Evolutionary conservation across 768 basidiomycete genomes (phyloP), one percentile per base, ranked within the genome.

Genomic region (Pleurotus pulmonarius): DNA sequence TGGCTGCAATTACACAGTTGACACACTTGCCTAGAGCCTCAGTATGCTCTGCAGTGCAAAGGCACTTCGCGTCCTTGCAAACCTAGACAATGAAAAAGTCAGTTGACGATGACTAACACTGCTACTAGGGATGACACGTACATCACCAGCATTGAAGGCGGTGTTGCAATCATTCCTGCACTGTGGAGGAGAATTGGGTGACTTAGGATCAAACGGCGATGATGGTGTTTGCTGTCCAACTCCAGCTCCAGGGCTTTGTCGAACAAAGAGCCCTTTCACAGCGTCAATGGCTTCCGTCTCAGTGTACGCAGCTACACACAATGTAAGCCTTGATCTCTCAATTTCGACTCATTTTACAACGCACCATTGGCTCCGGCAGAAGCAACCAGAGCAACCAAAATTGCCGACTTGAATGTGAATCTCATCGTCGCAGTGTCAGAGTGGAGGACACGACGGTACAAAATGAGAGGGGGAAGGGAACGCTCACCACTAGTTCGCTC

Each of bases 11-110:
- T 1, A 53, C 51, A 24, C 51, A 53, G 24, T 53, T 53, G 15
- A 53, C 37, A 25, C 51, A 53, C 40, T 53, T 53, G 7, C 51
- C 51, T 15, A 53, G 51, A 22, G 51, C 34, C 5, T 53, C 51
- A 4, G 51, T 39, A 24, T 53, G 51, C 34, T 53, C 51, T 40
- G 51, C 39, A 2, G 51, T 53, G 24, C 51, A 53, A 3, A 53
- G 51, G 22, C 51, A 53, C 39, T 53, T 53, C 13, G 38, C 51
- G 11, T 53, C 51, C n/a, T 53, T 53, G 51, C 51, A 53, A 25
- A 39, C 24, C 51, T 53, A 38, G 11, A n/a, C 9, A 26, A 18
- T 26, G 7, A 13, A 5, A 7, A n/a, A 22, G 43, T 44, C 12
- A 44, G 43, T 13, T n/a, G 29, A 34, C 8, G 29, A 34, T 2